Conservation (phyloP, 164 flowering plant genomes). For the Santalum album region DNA sequence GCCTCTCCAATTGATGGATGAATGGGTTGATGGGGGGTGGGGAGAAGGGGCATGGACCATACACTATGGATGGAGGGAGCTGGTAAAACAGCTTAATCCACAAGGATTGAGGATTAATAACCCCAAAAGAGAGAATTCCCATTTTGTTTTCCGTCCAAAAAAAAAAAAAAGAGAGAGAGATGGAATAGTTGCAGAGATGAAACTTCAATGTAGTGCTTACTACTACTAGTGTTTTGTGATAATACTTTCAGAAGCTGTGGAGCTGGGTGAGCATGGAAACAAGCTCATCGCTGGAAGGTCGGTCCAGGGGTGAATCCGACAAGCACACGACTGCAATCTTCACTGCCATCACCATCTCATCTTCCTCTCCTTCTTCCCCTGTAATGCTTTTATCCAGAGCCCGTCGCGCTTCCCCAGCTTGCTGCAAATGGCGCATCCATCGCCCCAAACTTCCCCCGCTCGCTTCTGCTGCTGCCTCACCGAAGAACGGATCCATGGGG, state of each 20-base stretch:
- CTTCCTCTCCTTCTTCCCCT: slow-evolving; percentile 80
- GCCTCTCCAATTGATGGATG: too few species aligned
- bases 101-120: too few species aligned
- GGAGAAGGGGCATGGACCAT: too few species aligned
- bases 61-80: too few species aligned
- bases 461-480: slow-evolving; percentile 40
- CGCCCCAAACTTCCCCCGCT: slow-evolving; percentile 61
- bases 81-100: too few species aligned
- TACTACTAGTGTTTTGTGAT: too few species aligned
- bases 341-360: slow-evolving; percentile 97
- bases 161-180: too few species aligned
- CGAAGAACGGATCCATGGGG: slow-evolving; percentile 66
- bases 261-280: slow-evolving; percentile 92
- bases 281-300: slow-evolving; percentile 94
- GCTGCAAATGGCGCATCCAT: slow-evolving; percentile 83
- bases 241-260: slow-evolving; percentile 62
- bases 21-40: too few species aligned
- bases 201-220: too few species aligned
- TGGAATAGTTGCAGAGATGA: too few species aligned
- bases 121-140: too few species aligned
- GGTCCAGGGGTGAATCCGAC: slow-evolving; percentile 74
- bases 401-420: slow-evolving; percentile 72
- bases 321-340: slow-evolving; percentile 83
- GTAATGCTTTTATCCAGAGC: slow-evolving; percentile 67
- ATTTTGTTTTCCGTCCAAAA: too few species aligned